phyloP scores from a whole-genome alignment of 78 protist genomes.

The Dictyostelium citrinum region DNA sequence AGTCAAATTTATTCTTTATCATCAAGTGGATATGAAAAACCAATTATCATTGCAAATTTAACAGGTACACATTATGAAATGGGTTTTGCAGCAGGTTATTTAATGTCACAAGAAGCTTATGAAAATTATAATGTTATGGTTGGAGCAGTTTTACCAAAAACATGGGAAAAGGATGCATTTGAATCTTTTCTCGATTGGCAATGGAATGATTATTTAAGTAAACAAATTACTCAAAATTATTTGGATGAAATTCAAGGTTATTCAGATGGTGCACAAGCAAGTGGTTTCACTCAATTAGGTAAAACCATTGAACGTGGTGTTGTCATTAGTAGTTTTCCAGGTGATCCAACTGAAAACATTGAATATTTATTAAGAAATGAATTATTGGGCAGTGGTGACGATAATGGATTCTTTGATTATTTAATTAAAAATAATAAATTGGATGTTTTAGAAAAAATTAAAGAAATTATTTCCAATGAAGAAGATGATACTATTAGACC shows the following conservation, averaged over 20 bases:
- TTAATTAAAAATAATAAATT: neutral
- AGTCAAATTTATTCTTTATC: constrained; percentile 8
- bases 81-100: constrained; percentile 50
- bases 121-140: constrained; percentile 9
- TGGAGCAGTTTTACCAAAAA: constrained; percentile 14
- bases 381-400: too few relatives aligned
- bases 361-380: constrained; percentile 38
- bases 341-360: constrained; percentile 28
- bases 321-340: constrained; percentile 48
- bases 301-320: neutral
- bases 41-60: constrained; percentile 53
- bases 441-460: neutral
- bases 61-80: constrained; percentile 71
- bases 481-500: neutral
- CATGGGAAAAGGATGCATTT: constrained; percentile 15
- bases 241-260: constrained; percentile 54
- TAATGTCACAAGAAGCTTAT: constrained; percentile 12
- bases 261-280: constrained; percentile 36
- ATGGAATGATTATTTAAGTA: constrained; percentile 44
- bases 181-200: constrained; percentile 67
- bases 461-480: neutral
- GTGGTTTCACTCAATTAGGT: constrained; percentile 24
- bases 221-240: constrained; percentile 55
- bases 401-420: neutral
- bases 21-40: constrained; percentile 36